Conservation (phyloP, 2,329 filamentous ascomycete genomes). For the Talaromyces sp. region DNA sequence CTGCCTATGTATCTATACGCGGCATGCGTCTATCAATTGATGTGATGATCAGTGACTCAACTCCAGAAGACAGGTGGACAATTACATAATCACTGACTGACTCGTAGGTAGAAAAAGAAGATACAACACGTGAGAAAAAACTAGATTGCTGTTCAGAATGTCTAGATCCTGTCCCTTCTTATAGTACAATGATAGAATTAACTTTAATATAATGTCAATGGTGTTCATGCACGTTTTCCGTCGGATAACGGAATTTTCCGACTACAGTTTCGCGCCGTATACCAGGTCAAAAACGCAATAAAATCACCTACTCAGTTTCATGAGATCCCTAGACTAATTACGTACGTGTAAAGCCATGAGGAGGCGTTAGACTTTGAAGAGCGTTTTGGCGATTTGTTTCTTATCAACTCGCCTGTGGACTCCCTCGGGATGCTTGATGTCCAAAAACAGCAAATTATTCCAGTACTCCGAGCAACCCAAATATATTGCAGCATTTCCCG, state of each 20-base stretch:
- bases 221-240: slow-evolving; percentile 11
- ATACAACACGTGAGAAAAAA: not conserved
- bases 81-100: not conserved
- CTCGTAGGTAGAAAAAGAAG: not conserved
- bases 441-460: not conserved
- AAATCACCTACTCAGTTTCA: not conserved
- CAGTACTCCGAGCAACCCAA: not conserved
- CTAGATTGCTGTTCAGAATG: not conserved
- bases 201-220: not conserved
- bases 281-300: slow-evolving; percentile 5
- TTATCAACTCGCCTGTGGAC: slow-evolving; percentile 18
- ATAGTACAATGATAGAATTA: not conserved
- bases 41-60: too few relatives aligned
- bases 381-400: slow-evolving; percentile 37
- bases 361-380: slow-evolving; percentile 28
- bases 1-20: too few relatives aligned
- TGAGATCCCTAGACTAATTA: not conserved
- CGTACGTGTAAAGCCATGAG: slow-evolving; percentile 11
- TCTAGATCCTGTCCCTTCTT: not conserved
- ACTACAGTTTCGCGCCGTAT: slow-evolving; percentile 26
- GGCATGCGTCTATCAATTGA: too few relatives aligned
- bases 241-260: slow-evolving; percentile 14
- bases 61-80: too few relatives aligned
- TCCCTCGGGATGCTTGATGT: not conserved
- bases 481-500: not conserved